These are phyloP conservation scores for Phytophthora melonis DNA, from an alignment of 352 stramenopile species.

Conservation along the genomic window DNA sequence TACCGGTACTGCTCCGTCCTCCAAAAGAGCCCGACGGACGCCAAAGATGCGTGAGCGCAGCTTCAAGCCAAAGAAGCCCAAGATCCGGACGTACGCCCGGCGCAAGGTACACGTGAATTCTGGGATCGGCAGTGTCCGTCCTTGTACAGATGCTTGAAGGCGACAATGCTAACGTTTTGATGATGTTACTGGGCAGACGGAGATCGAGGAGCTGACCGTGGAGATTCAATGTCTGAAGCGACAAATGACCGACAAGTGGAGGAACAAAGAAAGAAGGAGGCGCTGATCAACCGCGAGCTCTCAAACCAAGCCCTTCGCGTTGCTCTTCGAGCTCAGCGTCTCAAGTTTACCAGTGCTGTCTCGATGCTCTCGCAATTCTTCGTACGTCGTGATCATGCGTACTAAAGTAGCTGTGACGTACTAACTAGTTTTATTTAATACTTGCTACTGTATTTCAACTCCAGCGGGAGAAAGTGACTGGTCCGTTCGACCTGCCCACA, in stretches of 20 bases:
- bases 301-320: not conserved
- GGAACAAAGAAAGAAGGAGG: too few species aligned
- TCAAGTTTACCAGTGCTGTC: not conserved
- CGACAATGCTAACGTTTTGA: not conserved
- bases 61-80: not conserved
- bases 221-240: not conserved
- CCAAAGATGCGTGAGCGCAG: not conserved
- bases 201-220: not conserved
- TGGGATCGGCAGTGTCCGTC: not conserved
- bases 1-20: not conserved
- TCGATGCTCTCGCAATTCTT: not conserved
- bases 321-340: not conserved
- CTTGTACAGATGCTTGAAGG: not conserved
- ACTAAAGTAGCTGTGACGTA: too few species aligned
- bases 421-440: too few species aligned
- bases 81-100: not conserved
- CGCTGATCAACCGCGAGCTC: not conserved
- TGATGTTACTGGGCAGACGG: not conserved
- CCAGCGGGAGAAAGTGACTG: not conserved
- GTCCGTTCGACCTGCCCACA: slow-evolving; percentile 19
- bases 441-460: too few species aligned
- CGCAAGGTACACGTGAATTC: not conserved
- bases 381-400: not conserved
- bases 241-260: not conserved
- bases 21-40: not conserved